Evolutionary conservation across 352 stramenopile species (phyloP).

Genomic region (Globisporangium nagaii): DNA sequence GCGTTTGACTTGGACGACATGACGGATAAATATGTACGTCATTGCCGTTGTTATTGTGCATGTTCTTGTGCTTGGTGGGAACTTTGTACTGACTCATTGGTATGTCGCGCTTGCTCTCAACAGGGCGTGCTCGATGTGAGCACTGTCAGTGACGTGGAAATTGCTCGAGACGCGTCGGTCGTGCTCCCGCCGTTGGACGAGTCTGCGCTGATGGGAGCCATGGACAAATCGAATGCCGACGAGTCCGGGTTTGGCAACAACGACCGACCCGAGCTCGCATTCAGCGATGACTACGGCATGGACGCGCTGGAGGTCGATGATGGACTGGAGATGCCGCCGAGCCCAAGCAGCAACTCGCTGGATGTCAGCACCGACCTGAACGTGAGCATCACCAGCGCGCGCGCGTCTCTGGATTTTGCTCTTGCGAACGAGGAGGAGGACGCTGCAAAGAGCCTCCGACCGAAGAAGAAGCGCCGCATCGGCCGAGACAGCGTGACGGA

Average conservation of each 20-base stretch:
- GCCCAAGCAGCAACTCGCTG: conserved; percentile 35
- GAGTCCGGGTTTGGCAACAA: conserved; percentile 23
- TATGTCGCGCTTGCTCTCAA: background rate
- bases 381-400: conserved; percentile 56
- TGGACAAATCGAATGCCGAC: conserved; percentile 44
- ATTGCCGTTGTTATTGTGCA: background rate
- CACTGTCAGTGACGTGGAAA: conserved; percentile 76
- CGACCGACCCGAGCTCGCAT: conserved; percentile 43
- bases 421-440: conserved; percentile 39
- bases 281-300: conserved; percentile 59
- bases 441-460: conserved; percentile 17
- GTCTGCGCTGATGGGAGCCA: conserved; percentile 34
- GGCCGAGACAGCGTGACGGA: conserved; percentile 75
- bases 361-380: conserved; percentile 73
- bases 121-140: conserved; percentile 53
- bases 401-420: conserved; percentile 61
- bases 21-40: conserved; percentile 33
- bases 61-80: background rate
- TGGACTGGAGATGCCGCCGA: conserved; percentile 23
- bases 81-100: background rate
- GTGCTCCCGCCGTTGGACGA: conserved; percentile 46
- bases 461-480: conserved; percentile 82
- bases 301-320: conserved; percentile 43
- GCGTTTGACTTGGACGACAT: conserved; percentile 78
- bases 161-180: conserved; percentile 65